These are phyloP conservation scores for Salvia sclarea DNA, from an alignment of 305 asterid species.

Conservation along the genomic window DNA sequence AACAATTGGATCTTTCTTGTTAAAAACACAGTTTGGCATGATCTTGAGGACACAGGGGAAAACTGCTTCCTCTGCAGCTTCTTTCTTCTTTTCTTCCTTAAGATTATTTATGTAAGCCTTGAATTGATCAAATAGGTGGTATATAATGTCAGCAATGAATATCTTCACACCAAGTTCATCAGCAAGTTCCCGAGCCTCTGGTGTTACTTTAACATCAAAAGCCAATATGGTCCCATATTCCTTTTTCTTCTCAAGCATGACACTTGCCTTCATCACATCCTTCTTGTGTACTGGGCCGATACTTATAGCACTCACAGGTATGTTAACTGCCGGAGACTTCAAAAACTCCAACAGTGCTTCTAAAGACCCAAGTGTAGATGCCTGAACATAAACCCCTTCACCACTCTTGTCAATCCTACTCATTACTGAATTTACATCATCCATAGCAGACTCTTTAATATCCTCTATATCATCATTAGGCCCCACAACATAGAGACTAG, in stretches of 20 bases:
- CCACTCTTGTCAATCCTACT: constrained; percentile 90
- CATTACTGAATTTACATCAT: constrained; percentile 93
- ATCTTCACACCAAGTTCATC: constrained; percentile 91
- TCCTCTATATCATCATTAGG: constrained; percentile 83
- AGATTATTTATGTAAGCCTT: constrained; percentile 94
- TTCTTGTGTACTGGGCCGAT: constrained; percentile 94
- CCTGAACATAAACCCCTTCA: constrained; percentile 96
- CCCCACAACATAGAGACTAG: constrained; percentile 89
- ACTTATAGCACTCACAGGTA: constrained; percentile 98
- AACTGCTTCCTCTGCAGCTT: constrained; percentile 94
- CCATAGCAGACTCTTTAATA: constrained; percentile 87
- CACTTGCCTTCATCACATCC: constrained; percentile 98
- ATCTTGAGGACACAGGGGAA: constrained; percentile 94
- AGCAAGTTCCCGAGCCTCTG: constrained; percentile 90
- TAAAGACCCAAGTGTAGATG: constrained; percentile 96
- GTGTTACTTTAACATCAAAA: constrained; percentile 92
- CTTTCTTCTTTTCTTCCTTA: constrained; percentile 93
- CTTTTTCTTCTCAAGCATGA: constrained; percentile 97
- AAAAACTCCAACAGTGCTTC: constrained; percentile 96
- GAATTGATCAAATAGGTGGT: constrained; percentile 94
- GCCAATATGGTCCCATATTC: constrained; percentile 94
- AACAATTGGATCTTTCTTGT: constrained; percentile 96
- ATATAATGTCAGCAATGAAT: constrained; percentile 89
- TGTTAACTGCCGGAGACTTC: constrained; percentile 82
- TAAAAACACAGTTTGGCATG: constrained; percentile 78